Base-by-base conservation (phyloP, 179 eudicot genomes). In the Sideroxylon spinosum region DNA sequence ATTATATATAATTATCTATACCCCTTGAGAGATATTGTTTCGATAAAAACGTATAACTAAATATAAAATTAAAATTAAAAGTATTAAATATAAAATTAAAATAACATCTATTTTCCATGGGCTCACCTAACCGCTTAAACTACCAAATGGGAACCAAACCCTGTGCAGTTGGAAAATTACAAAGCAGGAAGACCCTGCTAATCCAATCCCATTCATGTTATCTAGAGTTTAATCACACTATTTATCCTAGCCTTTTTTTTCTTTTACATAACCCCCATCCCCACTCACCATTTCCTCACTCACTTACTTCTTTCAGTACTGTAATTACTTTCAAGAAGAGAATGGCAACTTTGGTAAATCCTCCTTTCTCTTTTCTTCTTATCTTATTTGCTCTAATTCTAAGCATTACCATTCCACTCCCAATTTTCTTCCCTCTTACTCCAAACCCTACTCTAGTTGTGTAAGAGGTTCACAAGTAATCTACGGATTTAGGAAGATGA, bases 371-470 rank as follows among this genome's bases (percentile, higher is more conserved):
- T 55, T 7, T 82, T 14, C 12, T 81, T 49, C 22, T 76, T 9
- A 37, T 37, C 44, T 37, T 26, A 79, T 53, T 44, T 80, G 74
- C 65, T 86, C 11, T 8, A 80, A 26, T 26, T 71, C 25, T 81
- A 82, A 20, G 66, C 53, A 37, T 37, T 37, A 37, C 0, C 44
- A 37, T 37, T 9, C 74, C 67, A 50, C 80, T 78, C 71, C 65
- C 81, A 52, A 13, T 52, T 20, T 77, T 85, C 57, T 84, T 88
- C 65, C 85, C 88, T 12, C 76, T 70, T 19, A 73, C 78, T 10
- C 56, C 86, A 75, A 85, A 86, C 81, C 91, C 91, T 80, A 85
- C 85, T 46, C 78, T 78, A 56, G 89, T 86, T 4, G 91, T 85
- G 37, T 80, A 86, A 37, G 84, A 86, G 23, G 91, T 88, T 48